These are phyloP conservation scores for Schizophyllum commune DNA, from an alignment of 1,284 basidiomycete genomes.

Conservation along the genomic window DNA sequence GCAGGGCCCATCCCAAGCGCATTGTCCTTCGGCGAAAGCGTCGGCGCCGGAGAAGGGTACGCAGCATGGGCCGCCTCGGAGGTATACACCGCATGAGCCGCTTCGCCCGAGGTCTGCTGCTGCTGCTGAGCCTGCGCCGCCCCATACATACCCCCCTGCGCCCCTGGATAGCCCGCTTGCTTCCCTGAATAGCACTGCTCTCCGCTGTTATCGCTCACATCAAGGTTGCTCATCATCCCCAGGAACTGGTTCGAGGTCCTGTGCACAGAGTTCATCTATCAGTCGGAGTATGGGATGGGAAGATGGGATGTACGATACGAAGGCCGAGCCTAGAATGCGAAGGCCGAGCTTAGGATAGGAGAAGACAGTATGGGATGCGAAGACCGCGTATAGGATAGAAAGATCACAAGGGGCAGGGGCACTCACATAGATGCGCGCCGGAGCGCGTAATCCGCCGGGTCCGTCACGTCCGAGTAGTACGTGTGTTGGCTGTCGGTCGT, in stretches of 20 bases:
- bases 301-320: too few relatives aligned
- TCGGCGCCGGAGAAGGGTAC: not conserved
- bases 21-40: not conserved
- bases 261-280: not conserved
- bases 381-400: too few relatives aligned
- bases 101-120: too few relatives aligned
- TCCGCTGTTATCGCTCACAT: not conserved
- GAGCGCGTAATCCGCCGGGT: conserved; percentile 19
- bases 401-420: not conserved
- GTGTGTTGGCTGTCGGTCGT: conserved; percentile 46
- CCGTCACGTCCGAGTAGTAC: conserved; percentile 42
- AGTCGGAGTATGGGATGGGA: not conserved
- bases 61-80: not conserved
- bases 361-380: too few relatives aligned
- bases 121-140: not conserved
- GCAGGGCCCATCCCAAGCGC: too few relatives aligned
- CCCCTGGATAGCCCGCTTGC: not conserved
- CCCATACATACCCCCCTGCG: not conserved
- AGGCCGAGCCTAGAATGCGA: too few relatives aligned
- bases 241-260: not conserved
- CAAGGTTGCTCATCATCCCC: not conserved
- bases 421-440: not conserved
- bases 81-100: not conserved
- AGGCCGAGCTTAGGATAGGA: too few relatives aligned
- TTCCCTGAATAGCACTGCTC: not conserved